Evolutionary conservation across 345 rosid species (phyloP).

Genomic region (Sonneratia caseolaris): DNA sequence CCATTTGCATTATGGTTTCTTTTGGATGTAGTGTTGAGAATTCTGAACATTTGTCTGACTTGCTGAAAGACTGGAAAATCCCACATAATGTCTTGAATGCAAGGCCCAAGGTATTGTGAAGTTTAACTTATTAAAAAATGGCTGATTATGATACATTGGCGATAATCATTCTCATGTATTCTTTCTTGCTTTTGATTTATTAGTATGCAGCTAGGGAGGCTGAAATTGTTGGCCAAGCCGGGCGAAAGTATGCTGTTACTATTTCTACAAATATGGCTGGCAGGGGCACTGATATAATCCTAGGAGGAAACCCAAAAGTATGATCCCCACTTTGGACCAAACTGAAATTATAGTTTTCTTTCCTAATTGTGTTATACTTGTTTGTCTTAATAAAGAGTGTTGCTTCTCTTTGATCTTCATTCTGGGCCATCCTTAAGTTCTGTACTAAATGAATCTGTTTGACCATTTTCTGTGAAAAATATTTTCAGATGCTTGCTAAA

Average conservation of each 20-base stretch:
- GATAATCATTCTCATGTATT: not conserved
- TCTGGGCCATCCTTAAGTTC: not conserved
- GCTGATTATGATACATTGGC: not conserved
- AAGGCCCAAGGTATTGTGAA: constrained; percentile 63
- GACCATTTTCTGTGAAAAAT: constrained; percentile 13
- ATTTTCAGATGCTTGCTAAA: constrained; percentile 74
- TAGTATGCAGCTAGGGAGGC: constrained; percentile 98
- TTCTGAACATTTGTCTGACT: constrained; percentile 78
- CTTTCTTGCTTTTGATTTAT: constrained; percentile 11
- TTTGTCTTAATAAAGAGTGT: not conserved
- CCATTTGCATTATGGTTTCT: not conserved
- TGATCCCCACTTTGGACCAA: not conserved
- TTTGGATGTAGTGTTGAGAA: constrained; percentile 77
- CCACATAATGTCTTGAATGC: constrained; percentile 97
- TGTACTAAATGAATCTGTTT: constrained; percentile 2
- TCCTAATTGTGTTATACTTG: not conserved
- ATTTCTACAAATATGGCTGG: constrained; percentile 99
- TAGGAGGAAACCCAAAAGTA: constrained; percentile 96
- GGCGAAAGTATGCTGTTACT: constrained; percentile 83
- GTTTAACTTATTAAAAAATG: not conserved
- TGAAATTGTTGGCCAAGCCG: constrained; percentile 89
- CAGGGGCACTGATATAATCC: constrained; percentile 91
- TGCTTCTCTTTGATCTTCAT: not conserved
- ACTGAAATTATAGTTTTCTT: not conserved
- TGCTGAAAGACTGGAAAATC: constrained; percentile 65